phyloP scores from a whole-genome alignment of 257 asterid genomes.

The Solanum chilense region DNA sequence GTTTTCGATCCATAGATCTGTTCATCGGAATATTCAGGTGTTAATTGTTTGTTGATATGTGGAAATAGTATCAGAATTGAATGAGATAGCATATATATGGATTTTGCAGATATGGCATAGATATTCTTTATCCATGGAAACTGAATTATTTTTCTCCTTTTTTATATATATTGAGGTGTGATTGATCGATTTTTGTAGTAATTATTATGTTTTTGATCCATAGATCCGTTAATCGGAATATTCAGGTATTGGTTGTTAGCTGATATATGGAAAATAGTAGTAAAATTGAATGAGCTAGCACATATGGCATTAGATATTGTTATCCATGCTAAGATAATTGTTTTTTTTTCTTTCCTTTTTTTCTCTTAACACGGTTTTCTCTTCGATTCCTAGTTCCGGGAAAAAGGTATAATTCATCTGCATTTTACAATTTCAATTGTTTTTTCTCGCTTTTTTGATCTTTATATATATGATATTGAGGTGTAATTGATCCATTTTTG shows the following conservation, averaged over 20 bases:
- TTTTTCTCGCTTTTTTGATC: neutral
- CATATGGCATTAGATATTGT: neutral
- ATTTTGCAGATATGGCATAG: neutral
- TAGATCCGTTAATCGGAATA: neutral
- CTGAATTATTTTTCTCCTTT: neutral
- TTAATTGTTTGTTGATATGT: neutral
- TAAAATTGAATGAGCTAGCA: neutral
- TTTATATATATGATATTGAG: neutral
- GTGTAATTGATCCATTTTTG: neutral
- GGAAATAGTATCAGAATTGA: neutral
- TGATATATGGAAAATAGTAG: neutral
- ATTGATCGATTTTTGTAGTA: neutral
- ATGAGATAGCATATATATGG: neutral
- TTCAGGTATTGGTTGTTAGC: neutral
- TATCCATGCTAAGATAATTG: neutral
- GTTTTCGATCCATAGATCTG: neutral
- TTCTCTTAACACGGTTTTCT: neutral
- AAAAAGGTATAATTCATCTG: neutral
- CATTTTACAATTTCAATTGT: neutral
- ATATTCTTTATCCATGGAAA: neutral
- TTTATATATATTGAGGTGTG: neutral
- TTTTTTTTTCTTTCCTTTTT: neutral
- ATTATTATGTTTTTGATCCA: neutral
- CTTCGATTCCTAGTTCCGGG: neutral
- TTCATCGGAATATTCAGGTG: neutral